phyloP scores from a whole-genome alignment of 257 asterid species.

The Salvia miltiorrhiza region DNA sequence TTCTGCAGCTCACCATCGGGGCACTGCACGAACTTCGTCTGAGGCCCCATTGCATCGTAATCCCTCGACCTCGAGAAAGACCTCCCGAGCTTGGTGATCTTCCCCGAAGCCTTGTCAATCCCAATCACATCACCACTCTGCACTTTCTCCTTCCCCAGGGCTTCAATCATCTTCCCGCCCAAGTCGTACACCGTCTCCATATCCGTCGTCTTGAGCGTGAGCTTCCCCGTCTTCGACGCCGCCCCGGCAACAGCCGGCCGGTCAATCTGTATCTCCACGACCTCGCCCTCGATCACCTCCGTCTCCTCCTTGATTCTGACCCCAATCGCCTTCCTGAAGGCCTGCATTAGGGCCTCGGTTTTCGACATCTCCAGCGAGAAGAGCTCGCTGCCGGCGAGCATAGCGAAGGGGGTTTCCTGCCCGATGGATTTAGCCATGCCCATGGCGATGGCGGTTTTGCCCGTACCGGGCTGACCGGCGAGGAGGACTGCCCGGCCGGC shows the following conservation, averaged over 20 bases:
- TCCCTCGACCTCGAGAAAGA: slow-evolving; percentile 85
- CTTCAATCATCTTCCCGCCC: slow-evolving; percentile 92
- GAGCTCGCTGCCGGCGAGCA: slow-evolving; percentile 88
- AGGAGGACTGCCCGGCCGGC: slow-evolving; percentile 81
- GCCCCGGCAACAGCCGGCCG: slow-evolving; percentile 81
- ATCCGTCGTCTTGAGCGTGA: slow-evolving; percentile 82
- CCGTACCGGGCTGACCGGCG: slow-evolving; percentile 85
- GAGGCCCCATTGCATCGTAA: slow-evolving; percentile 95
- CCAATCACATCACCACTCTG: slow-evolving; percentile 94
- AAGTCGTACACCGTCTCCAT: slow-evolving; percentile 87
- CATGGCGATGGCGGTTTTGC: slow-evolving; percentile 89
- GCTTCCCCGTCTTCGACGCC: slow-evolving; percentile 78
- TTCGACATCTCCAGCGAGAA: slow-evolving; percentile 90
- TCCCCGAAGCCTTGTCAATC: slow-evolving; percentile 90
- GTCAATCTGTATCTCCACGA: slow-evolving; percentile 74
- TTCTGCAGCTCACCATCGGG: slow-evolving; percentile 98
- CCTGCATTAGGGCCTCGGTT: slow-evolving; percentile 93
- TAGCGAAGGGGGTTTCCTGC: slow-evolving; percentile 85
- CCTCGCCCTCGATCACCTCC: slow-evolving; percentile 93
- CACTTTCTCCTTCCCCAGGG: slow-evolving; percentile 84
- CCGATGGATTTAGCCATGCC: slow-evolving; percentile 91
- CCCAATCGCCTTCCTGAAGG: slow-evolving; percentile 79
- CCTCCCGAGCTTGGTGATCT: slow-evolving; percentile 82
- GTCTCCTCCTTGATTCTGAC: slow-evolving; percentile 84
- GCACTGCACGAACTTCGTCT: slow-evolving; percentile 91